Conservation (phyloP, 495 filamentous ascomycete genomes). For the Xylaria bambusicola region DNA sequence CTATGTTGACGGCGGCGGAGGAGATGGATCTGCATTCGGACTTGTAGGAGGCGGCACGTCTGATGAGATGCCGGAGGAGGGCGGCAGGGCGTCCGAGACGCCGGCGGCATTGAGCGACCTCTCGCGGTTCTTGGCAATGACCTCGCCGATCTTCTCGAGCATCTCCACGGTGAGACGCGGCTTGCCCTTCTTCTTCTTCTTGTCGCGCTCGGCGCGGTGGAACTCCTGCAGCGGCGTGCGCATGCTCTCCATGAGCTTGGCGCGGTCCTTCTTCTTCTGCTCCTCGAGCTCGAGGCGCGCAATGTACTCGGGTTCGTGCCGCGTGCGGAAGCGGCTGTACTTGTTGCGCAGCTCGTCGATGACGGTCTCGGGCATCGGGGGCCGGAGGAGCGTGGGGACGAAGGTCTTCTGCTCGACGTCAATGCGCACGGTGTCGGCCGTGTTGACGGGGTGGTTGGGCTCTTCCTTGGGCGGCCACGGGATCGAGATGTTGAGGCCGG, state of each 20-base stretch:
- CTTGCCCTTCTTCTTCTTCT: slow-evolving; percentile 47
- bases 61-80: background rate
- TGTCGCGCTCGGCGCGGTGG: slow-evolving; percentile 44
- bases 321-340: slow-evolving; percentile 78
- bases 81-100: slow-evolving; percentile 15
- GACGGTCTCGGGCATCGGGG: slow-evolving; percentile 77
- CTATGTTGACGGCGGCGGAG: slow-evolving; percentile 19
- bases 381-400: slow-evolving; percentile 67
- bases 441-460: slow-evolving; percentile 53
- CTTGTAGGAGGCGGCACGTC: background rate
- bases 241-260: slow-evolving; percentile 56
- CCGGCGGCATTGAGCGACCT: slow-evolving; percentile 33
- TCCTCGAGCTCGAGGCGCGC: slow-evolving; percentile 63
- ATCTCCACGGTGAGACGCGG: slow-evolving; percentile 59
- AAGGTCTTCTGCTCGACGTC: slow-evolving; percentile 76
- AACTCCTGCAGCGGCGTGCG: slow-evolving; percentile 56
- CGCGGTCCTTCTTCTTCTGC: slow-evolving; percentile 56
- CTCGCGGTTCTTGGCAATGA: slow-evolving; percentile 60
- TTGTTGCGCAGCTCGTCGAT: slow-evolving; percentile 88
- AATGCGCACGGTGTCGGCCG: slow-evolving; percentile 70
- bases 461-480: slow-evolving; percentile 67
- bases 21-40: slow-evolving; percentile 19
- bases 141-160: slow-evolving; percentile 64
- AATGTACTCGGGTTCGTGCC: slow-evolving; percentile 73
- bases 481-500: slow-evolving; percentile 64